Evolutionary conservation across 805 yeast species (phyloP).

Genomic region (Yarrowia osloensis): DNA sequence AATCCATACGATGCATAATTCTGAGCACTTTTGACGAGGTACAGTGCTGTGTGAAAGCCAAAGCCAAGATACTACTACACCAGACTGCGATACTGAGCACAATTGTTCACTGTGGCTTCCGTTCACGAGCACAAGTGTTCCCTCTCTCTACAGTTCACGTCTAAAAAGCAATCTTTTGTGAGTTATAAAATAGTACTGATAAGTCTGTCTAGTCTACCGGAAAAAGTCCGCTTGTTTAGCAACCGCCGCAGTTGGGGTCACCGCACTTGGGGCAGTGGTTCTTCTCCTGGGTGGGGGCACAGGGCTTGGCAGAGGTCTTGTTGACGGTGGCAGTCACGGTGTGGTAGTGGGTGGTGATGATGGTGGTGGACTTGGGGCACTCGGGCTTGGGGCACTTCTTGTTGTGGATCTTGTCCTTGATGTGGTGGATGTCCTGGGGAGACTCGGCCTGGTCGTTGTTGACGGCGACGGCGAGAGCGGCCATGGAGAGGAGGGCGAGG

Average conservation of each 20-base stretch:
- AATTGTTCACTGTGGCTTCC: no score
- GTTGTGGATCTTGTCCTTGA: constrained; percentile 11
- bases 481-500: constrained; percentile 26
- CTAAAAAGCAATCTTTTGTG: neutral
- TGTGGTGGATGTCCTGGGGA: constrained; percentile 15
- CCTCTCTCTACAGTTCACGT: no score
- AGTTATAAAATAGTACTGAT: constrained; percentile 1
- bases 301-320: neutral
- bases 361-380: constrained; percentile 16
- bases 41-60: no score
- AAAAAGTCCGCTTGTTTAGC: neutral
- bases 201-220: neutral
- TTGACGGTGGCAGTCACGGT: neutral
- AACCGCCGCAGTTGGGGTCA: constrained; percentile 3
- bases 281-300: constrained; percentile 16
- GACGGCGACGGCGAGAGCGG: constrained; percentile 20
- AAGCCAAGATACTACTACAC: no score
- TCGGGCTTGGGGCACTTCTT: constrained; percentile 27
- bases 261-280: constrained; percentile 25
- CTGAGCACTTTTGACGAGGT: no score
- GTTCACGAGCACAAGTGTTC: no score
- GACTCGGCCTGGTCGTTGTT: constrained; percentile 1
- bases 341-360: constrained; percentile 1
- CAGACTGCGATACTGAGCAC: no score
- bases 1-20: no score